phyloP scores from a whole-genome alignment of 441 rosid genomes.

The Gossypium trilobum region DNA sequence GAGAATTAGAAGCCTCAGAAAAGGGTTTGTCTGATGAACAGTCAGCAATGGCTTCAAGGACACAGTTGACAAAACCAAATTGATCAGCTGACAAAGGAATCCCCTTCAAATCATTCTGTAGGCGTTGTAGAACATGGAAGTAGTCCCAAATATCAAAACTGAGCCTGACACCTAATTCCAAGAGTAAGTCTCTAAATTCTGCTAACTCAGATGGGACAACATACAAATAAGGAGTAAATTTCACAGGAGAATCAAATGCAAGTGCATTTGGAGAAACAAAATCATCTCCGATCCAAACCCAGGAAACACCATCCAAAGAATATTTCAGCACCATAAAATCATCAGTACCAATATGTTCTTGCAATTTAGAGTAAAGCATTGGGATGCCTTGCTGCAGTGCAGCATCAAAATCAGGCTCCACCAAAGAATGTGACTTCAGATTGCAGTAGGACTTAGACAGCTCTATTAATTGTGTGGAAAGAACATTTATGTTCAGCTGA shows the following conservation, averaged over 20 bases:
- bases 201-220: constrained; percentile 95
- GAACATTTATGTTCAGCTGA: constrained; percentile 38
- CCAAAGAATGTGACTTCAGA: constrained; percentile 42
- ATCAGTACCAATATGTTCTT: constrained; percentile 55
- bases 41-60: constrained; percentile 88
- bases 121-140: constrained; percentile 55
- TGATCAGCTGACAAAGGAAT: constrained; percentile 60
- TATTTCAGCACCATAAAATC: constrained; percentile 56
- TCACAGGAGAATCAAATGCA: constrained; percentile 98
- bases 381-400: constrained; percentile 63
- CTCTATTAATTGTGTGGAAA: constrained; percentile 65
- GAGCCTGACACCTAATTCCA: constrained; percentile 73
- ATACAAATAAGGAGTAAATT: constrained; percentile 85
- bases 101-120: constrained; percentile 64
- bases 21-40: constrained; percentile 47
- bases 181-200: constrained; percentile 69
- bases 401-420: constrained; percentile 47
- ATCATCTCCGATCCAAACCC: constrained; percentile 97
- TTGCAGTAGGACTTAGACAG: constrained; percentile 60
- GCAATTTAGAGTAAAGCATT: constrained; percentile 58
- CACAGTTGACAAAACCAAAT: constrained; percentile 62
- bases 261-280: constrained; percentile 74
- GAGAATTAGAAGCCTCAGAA: constrained; percentile 43
- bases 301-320: constrained; percentile 64
- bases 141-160: constrained; percentile 85